Percentiles rank a stretch among this genome's conserved stretches.
Conservation (phyloP, 148 eudicot species). For the Dianthus caryophyllus region DNA sequence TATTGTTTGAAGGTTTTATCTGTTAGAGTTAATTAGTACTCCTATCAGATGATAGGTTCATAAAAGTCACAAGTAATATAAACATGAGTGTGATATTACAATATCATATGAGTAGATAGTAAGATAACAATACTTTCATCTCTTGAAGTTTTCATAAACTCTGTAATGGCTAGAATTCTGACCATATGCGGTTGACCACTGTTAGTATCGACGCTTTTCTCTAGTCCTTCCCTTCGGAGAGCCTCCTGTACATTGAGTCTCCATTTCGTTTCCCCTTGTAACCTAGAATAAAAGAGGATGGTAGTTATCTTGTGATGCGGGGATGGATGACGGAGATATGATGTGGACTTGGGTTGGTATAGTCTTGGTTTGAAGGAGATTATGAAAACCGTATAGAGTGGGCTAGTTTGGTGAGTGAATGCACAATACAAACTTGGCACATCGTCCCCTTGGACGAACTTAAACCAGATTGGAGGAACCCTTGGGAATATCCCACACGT, state of each 20-base stretch:
- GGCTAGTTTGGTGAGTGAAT: background rate
- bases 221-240: background rate
- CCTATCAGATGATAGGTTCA: too few species aligned
- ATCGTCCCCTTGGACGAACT: background rate
- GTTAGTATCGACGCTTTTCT: too few species aligned
- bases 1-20: background rate
- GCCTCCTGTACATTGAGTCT: background rate
- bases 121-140: background rate
- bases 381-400: background rate
- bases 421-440: background rate
- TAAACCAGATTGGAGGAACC: background rate
- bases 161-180: background rate
- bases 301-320: background rate
- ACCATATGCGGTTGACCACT: background rate
- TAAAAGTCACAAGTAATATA: too few species aligned
- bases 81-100: background rate
- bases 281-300: background rate
- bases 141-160: background rate
- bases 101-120: background rate
- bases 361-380: background rate
- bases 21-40: background rate
- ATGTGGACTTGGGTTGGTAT: background rate
- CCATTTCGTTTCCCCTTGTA: too few species aligned
- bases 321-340: background rate
- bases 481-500: background rate